Percentiles rank a stretch among this genome's conserved stretches.
These are phyloP conservation scores for Apiospora pterosperma DNA, from an alignment of 2,329 filamentous ascomycete genomes.

Conservation along the genomic window DNA sequence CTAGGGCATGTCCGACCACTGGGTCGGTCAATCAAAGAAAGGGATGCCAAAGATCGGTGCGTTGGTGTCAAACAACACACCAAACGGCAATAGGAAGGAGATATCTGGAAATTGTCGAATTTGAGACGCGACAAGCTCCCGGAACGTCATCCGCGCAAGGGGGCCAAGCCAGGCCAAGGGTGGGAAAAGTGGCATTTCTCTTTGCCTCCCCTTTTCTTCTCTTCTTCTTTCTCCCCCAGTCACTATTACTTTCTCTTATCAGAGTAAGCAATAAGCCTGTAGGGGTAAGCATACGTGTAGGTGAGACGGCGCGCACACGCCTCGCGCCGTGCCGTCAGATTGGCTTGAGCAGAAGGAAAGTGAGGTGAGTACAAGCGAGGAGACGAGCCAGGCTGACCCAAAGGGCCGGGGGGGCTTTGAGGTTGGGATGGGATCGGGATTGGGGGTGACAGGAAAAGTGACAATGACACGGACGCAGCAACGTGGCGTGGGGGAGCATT, in stretches of 20 bases:
- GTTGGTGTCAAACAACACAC: constrained; percentile 3
- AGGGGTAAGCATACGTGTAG: background rate
- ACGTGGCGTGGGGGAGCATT: constrained; percentile 7
- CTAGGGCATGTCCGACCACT: background rate
- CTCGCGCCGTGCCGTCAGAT: constrained; percentile 12
- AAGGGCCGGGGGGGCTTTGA: background rate
- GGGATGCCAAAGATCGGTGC: constrained; percentile 1
- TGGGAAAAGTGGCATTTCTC: background rate
- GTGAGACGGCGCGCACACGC: constrained; percentile 8
- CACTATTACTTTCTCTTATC: background rate
- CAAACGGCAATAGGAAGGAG: constrained; percentile 2
- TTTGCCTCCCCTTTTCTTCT: background rate
- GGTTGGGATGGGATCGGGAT: background rate
- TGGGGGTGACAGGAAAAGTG: background rate
- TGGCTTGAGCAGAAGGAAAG: constrained; percentile 3
- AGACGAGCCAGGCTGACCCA: constrained; percentile 3
- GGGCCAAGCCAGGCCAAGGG: background rate
- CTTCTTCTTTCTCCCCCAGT: background rate
- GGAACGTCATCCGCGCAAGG: constrained; percentile 9
- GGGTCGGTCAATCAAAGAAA: background rate
- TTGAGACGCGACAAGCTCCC: constrained; percentile 6
- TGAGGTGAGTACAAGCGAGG: constrained; percentile 5
- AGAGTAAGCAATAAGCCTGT: background rate
- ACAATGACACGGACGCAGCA: background rate
- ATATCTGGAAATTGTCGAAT: background rate